Evolutionary conservation across 805 yeast species (phyloP).

Genomic region (Hanseniaspora lindneri): DNA sequence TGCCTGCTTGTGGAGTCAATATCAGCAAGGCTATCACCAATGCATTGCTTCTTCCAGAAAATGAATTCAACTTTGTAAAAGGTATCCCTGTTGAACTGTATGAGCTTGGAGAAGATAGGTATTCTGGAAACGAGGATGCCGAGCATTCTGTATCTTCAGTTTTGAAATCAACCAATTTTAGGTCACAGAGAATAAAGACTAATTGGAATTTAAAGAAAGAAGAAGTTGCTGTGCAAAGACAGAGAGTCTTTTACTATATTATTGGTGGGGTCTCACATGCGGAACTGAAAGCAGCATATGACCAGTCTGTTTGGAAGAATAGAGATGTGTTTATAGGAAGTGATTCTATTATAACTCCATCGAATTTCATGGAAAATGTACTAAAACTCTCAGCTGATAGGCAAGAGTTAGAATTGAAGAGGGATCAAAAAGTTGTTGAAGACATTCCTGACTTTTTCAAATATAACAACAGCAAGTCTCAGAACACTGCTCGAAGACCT

Average conservation of each 20-base stretch:
- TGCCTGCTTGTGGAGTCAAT: slow-evolving; percentile 55
- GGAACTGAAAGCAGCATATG: slow-evolving; percentile 67
- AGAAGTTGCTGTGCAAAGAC: slow-evolving; percentile 33
- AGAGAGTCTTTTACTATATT: slow-evolving; percentile 63
- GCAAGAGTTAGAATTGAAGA: slow-evolving; percentile 33
- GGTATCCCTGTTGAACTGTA: slow-evolving; percentile 51
- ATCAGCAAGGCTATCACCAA: slow-evolving; percentile 41
- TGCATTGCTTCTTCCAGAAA: slow-evolving; percentile 39
- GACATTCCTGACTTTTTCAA: slow-evolving; percentile 36
- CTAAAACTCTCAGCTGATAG: slow-evolving; percentile 31
- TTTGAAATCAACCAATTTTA: slow-evolving; percentile 36
- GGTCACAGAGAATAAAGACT: slow-evolving; percentile 62
- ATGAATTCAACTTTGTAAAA: slow-evolving; percentile 58
- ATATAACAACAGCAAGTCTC: not conserved
- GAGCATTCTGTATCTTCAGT: slow-evolving; percentile 28
- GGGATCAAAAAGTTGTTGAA: slow-evolving; percentile 28
- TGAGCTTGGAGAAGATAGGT: slow-evolving; percentile 6
- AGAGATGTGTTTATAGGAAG: slow-evolving; percentile 75
- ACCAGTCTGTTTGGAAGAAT: slow-evolving; percentile 47
- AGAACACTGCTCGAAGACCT: slow-evolving; percentile 16
- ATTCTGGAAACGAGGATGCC: slow-evolving; percentile 11
- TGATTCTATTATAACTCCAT: slow-evolving; percentile 55
- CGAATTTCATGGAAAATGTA: slow-evolving; percentile 31
- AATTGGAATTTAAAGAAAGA: slow-evolving; percentile 51
- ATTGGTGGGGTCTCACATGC: slow-evolving; percentile 85